Percentiles rank a stretch among this genome's conserved stretches.
Conservation (phyloP, 176 grass and related monocot species). For the Zea luxurians region DNA sequence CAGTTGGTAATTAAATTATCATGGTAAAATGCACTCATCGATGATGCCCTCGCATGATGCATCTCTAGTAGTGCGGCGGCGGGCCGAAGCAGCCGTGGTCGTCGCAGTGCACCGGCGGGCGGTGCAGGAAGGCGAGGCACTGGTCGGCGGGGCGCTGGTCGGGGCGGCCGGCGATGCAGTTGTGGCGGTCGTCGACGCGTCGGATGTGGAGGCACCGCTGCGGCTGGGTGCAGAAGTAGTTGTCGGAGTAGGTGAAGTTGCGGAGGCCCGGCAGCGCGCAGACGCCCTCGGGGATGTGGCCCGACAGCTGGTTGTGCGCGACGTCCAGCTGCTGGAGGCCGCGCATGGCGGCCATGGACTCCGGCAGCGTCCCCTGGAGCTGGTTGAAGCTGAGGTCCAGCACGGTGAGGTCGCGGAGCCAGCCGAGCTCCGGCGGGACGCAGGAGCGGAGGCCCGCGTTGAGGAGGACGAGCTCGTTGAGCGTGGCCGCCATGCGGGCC, state of each 20-base stretch:
- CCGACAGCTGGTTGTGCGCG: constrained; percentile 68
- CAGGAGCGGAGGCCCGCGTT: constrained; percentile 64
- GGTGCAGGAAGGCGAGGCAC: constrained; percentile 68
- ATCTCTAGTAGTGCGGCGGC: not conserved
- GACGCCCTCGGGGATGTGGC: constrained; percentile 56
- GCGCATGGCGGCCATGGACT: constrained; percentile 58
- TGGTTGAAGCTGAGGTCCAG: constrained; percentile 76
- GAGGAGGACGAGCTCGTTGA: constrained; percentile 71
- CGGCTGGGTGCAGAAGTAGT: constrained; percentile 77
- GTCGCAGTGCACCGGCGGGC: constrained; percentile 64
- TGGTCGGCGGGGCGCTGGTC: constrained; percentile 59
- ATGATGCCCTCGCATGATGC: too few species aligned
- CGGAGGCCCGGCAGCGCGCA: constrained; percentile 62
- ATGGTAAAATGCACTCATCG: too few species aligned
- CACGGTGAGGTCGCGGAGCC: constrained; percentile 51
- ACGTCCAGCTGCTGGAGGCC: constrained; percentile 70
- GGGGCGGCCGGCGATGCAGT: constrained; percentile 62
- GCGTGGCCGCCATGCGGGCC: constrained; percentile 45
- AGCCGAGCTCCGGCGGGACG: constrained; percentile 62
- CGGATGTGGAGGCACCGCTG: constrained; percentile 46
- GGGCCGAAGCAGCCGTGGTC: constrained; percentile 55
- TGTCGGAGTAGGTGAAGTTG: constrained; percentile 88
- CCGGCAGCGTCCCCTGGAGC: constrained; percentile 58
- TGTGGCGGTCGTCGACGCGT: constrained; percentile 59
- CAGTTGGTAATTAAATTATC: too few species aligned